Conservation (phyloP, 805 yeast genomes). For the Kurtzmaniella cleridarum region DNA sequence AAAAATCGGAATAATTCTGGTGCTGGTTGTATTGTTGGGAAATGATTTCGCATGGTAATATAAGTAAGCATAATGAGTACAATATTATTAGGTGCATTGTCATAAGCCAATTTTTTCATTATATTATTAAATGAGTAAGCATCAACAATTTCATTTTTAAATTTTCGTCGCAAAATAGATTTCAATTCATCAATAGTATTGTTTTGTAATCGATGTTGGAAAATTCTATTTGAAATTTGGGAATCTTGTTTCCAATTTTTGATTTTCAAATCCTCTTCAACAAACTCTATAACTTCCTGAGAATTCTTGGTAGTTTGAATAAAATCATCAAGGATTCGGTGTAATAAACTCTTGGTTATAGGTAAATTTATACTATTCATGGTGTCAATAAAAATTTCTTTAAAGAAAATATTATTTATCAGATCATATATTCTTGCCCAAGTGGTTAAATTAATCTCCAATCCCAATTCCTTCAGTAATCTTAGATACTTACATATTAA, state of each 20-base stretch:
- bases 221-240: slow-evolving; percentile 24
- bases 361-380: slow-evolving; percentile 29
- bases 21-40: slow-evolving; percentile 1
- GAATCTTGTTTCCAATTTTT: slow-evolving; percentile 25
- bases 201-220: slow-evolving; percentile 7
- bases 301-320: slow-evolving; percentile 21
- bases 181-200: not conserved
- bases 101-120: not conserved
- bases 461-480: slow-evolving; percentile 17
- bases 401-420: slow-evolving; percentile 32
- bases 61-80: not conserved
- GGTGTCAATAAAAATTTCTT: slow-evolving; percentile 29
- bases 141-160: not conserved
- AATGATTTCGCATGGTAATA: not conserved
- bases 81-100: not conserved
- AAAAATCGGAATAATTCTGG: slow-evolving; percentile 1
- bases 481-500: slow-evolving; percentile 26
- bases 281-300: slow-evolving; percentile 24
- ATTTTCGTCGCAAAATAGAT: not conserved
- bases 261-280: slow-evolving; percentile 28
- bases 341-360: slow-evolving; percentile 23
- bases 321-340: slow-evolving; percentile 31
- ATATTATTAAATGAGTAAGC: not conserved
- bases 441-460: slow-evolving; percentile 28
- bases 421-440: slow-evolving; percentile 34